A percentile compares a stretch with the other conserved stretches of the same genome.
Conservation (phyloP, 2,329 filamentous ascomycete genomes). For the Huntiella decipiens region DNA sequence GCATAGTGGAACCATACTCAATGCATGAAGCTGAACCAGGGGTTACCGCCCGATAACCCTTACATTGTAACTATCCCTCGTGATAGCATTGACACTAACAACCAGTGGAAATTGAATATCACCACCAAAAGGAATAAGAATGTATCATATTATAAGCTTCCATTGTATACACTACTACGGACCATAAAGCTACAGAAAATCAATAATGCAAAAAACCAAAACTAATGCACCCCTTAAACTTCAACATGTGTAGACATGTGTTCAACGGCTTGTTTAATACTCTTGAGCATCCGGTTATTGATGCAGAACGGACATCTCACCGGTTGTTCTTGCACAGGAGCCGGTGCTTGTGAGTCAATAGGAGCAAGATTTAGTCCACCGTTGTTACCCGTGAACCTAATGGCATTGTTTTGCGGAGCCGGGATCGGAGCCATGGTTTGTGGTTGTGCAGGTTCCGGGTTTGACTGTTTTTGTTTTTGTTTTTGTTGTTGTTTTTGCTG, state of each 20-base stretch:
- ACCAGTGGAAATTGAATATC: no score
- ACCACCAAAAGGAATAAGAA: no score
- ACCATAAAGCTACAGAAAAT: no score
- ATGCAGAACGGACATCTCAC: slow-evolving; percentile 41
- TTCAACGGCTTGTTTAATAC: slow-evolving; percentile 42
- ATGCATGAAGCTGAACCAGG: no score
- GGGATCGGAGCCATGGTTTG: not conserved
- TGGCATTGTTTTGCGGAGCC: slow-evolving; percentile 11
- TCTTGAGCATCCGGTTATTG: slow-evolving; percentile 40
- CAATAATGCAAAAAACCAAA: not conserved
- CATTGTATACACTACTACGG: no score
- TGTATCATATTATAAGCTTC: no score
- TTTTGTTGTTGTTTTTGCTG: not conserved
- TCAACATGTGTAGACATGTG: slow-evolving; percentile 44
- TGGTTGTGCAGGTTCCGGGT: not conserved
- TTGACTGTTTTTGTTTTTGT: not conserved
- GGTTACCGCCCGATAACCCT: no score
- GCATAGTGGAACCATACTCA: no score
- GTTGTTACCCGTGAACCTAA: slow-evolving; percentile 8
- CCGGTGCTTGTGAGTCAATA: slow-evolving; percentile 30
- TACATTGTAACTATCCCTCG: no score
- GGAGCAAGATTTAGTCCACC: slow-evolving; percentile 30
- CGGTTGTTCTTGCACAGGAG: slow-evolving; percentile 28
- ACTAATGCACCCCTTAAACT: slow-evolving; percentile 20
- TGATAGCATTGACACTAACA: no score